Evolutionary conservation across 495 filamentous ascomycete species (phyloP), one percentile per base, ranked within the genome.

Genomic region (Margaritispora aquatica): DNA sequence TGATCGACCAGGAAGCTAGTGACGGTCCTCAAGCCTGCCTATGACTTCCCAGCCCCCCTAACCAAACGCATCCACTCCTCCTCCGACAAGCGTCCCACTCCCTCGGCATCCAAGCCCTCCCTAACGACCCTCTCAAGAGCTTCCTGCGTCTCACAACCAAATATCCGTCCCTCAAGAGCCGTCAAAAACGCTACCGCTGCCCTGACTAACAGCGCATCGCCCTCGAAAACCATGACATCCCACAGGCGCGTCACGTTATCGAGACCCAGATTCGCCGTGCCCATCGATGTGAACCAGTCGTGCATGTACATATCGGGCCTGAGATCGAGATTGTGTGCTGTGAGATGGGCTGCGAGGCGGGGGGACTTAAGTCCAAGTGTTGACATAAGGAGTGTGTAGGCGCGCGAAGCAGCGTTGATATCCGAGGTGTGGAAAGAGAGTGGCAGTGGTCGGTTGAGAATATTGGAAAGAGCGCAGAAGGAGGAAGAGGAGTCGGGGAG

Each of bases 181-280:
- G 51, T 65, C 34, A 75, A 50, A 23, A 54, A 63, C 7, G 86
- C 94, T 4, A 97, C 84, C 0, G 83, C 88, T 0, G 89, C 84
- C 1, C 93, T 81, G 22, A 97, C 83, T 11, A 96, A 76, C 15
- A 91, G 78, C 9, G 82, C 78, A 64, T 97, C 94, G 2, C 92
- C 92, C 69, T 98, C 94, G 58, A 97, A 96, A 1, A 93, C 86
- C 75, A 90, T 94, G 24, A 96, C 88, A 67, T 98, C 94, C 91
- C 90, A 97, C 2, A 97, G 75, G 11, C 94, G 80, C 26, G 84
- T 84, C 13, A 83, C 83, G 54, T 87, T 80, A 62, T 96, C 93
- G 2, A 96, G 72, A 24, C 77, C 75, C 17, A 82, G 69, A 49
- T 77, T 73, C n/a, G 69, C 62, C 1, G 82, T 82, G 61, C 84